Conservation (phyloP, 768 basidiomycete species). For the Neoboletus magnificus region DNA sequence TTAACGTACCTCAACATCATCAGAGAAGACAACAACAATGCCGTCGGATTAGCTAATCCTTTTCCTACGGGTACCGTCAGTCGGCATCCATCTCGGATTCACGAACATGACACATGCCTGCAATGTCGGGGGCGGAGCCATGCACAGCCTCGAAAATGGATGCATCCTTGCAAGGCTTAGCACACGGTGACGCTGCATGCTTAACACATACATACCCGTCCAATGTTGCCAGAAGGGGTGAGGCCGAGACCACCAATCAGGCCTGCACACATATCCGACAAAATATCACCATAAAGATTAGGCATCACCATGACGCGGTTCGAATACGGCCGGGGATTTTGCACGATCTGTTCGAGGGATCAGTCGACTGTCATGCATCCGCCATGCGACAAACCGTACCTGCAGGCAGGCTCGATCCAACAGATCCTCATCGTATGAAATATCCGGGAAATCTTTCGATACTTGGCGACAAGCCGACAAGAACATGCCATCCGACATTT, state of each 20-base stretch:
- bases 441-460: slow-evolving; percentile 90
- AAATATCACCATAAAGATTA: slow-evolving; percentile 92
- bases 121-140: slow-evolving; percentile 99
- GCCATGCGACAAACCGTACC: slow-evolving; percentile 39
- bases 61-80: slow-evolving; percentile 50
- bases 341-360: slow-evolving; percentile 61
- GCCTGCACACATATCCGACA: slow-evolving; percentile 98
- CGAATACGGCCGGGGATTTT: slow-evolving; percentile 89
- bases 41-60: slow-evolving; percentile 98
- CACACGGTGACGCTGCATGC: slow-evolving; percentile 2
- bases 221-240: slow-evolving; percentile 97
- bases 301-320: slow-evolving; percentile 99
- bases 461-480: slow-evolving; percentile 95
- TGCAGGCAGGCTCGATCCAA: slow-evolving; percentile 95
- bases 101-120: slow-evolving; percentile 48
- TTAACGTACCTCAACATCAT: slow-evolving; percentile 91
- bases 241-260: slow-evolving; percentile 96
- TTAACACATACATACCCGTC: slow-evolving; percentile 55
- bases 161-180: slow-evolving; percentile 65
- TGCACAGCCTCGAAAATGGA: slow-evolving; percentile 99
- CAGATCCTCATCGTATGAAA: slow-evolving; percentile 95
- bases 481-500: slow-evolving; percentile 99
- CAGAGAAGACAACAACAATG: slow-evolving; percentile 86
- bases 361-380: background rate
- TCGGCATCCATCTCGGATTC: background rate